Conservation (phyloP, 805 yeast species). For the Pichia californica region DNA sequence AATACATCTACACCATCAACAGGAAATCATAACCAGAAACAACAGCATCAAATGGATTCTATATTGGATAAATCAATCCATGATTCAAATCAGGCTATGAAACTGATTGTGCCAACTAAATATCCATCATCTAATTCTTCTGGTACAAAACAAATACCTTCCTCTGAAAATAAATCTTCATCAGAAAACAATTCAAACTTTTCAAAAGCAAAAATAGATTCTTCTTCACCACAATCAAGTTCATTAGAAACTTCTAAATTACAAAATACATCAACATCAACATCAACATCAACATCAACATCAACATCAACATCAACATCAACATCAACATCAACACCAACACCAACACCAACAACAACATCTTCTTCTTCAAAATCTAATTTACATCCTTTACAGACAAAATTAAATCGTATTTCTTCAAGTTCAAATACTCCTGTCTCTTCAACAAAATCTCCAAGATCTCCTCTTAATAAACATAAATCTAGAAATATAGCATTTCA, state of each 20-base stretch:
- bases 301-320: background rate
- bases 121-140: background rate
- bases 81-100: background rate
- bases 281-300: background rate
- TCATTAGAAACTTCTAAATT: too few species aligned
- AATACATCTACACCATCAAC: too few species aligned
- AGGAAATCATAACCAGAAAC: too few species aligned
- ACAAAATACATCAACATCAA: background rate
- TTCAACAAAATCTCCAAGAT: conserved; percentile 6
- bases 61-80: background rate
- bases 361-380: background rate
- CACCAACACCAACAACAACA: conserved; percentile 2
- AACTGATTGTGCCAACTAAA: background rate
- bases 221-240: background rate
- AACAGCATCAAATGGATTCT: background rate
- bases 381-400: conserved; percentile 5
- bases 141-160: background rate
- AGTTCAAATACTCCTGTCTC: background rate
- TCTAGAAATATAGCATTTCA: conserved; percentile 6
- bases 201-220: background rate
- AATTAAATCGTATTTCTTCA: conserved; percentile 4
- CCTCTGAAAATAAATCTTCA: background rate
- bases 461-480: conserved; percentile 6
- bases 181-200: background rate
- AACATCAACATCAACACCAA: conserved; percentile 3